Evolutionary conservation across 306 rosid genomes (phyloP), one percentile per base, ranked within the genome.

Genomic region (Psophocarpus tetragonolobus): DNA sequence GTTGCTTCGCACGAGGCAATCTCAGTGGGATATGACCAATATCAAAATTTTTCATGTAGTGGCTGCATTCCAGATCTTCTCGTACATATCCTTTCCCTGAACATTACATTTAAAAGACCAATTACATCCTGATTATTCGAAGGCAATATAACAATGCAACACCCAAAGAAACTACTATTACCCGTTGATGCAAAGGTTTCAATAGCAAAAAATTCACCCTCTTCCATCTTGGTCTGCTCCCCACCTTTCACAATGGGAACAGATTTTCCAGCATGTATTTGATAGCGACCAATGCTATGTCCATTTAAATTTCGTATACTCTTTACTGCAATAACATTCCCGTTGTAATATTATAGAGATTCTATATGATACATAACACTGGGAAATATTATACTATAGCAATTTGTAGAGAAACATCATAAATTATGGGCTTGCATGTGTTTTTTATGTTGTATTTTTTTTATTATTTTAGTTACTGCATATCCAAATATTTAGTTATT

Each of bases 221-320:
- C 98, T 86, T 94, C 98, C 98, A 94, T 94, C 74, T 94, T 94
- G 20, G 97, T 94, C 86, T 94, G 97, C 88, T 95, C 98, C 80
- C 98, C 98, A 39, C 97, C 98, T 87, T 91, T 95, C 85, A 95
- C 98, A 68, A 91, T 92, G 17, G 98, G 97, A 81, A 95, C 97
- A 12, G 95, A 95, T 74, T 92, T 92, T 62, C 91, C 98, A 27
- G 97, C 97, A 87, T 95, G 98, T 74, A 95, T 95, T 81, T 95
- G 98, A 85, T 95, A 95, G 84, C 87, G 93, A 54, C 97, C 98
- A 73, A 95, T 89, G 90, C 98, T 91, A 78, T 95, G 98, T 63
- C 98, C 98, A 76, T 92, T 95, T 96, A 95, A 88, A 87, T 95
- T 95, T 80, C 97, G 86, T 66, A 95, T 91, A 73, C 98, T 95